These are phyloP conservation scores for Fusarium palustre DNA, from an alignment of 2,329 filamentous ascomycete species.

Conservation along the genomic window DNA sequence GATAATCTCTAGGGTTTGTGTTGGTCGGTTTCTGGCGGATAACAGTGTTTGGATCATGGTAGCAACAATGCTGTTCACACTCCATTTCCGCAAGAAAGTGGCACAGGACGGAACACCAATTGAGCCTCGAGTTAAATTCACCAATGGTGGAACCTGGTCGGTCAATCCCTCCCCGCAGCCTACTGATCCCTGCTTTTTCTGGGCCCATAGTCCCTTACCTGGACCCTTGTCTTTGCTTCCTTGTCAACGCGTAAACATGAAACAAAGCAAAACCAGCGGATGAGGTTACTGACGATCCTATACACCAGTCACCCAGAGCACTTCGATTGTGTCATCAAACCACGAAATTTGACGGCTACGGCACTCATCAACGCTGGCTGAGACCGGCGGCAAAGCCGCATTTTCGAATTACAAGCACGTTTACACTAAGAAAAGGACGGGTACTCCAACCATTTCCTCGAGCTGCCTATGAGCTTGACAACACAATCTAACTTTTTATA, in stretches of 20 bases:
- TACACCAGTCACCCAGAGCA: conserved; percentile 49
- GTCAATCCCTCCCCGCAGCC: conserved; percentile 20
- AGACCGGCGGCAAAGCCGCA: background rate
- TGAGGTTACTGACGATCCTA: background rate
- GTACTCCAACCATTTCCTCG: background rate
- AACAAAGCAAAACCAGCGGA: background rate
- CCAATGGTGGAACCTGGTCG: conserved; percentile 51
- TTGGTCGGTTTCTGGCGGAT: conserved; percentile 51
- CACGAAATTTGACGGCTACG: conserved; percentile 31
- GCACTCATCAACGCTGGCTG: conserved; percentile 26
- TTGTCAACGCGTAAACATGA: background rate
- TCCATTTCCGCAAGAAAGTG: conserved; percentile 46
- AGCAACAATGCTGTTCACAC: conserved; percentile 50
- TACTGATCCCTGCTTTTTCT: background rate
- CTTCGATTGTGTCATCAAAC: conserved; percentile 47
- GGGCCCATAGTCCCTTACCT: conserved; percentile 1
- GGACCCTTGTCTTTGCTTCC: background rate
- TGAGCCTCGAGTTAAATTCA: conserved; percentile 47
- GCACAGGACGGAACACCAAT: conserved; percentile 43
- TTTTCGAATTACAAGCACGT: background rate
- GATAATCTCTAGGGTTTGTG: conserved; percentile 43
- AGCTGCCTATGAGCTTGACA: background rate
- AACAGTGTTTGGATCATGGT: conserved; percentile 54
- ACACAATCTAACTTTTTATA: background rate
- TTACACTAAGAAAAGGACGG: background rate